Percentiles rank a stretch among this genome's conserved stretches.
These are phyloP conservation scores for Beauveria sp. DNA, from an alignment of 2,329 filamentous ascomycete genomes.

Conservation along the genomic window DNA sequence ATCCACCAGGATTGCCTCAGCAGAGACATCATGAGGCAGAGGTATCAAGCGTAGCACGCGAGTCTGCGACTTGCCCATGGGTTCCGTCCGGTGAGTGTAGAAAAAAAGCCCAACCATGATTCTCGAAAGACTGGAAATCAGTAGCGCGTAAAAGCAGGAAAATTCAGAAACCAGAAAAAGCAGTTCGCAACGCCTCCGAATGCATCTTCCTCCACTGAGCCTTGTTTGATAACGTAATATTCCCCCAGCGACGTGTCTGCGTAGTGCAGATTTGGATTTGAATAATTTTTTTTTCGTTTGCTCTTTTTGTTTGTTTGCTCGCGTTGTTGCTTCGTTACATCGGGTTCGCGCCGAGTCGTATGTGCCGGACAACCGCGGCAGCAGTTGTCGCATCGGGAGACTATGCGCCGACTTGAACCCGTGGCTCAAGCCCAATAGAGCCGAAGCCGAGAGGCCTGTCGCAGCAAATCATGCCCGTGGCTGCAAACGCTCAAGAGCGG, in stretches of 20 bases:
- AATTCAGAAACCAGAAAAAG: slow-evolving; percentile 18
- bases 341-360: background rate
- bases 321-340: background rate
- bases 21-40: background rate
- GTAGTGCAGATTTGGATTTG: background rate
- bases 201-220: slow-evolving; percentile 26
- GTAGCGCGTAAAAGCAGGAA: slow-evolving; percentile 20
- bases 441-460: slow-evolving; percentile 14
- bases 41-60: slow-evolving; percentile 6
- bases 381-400: background rate
- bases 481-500: slow-evolving; percentile 27
- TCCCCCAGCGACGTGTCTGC: slow-evolving; percentile 1
- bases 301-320: background rate
- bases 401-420: slow-evolving; percentile 8
- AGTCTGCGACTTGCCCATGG: slow-evolving; percentile 13
- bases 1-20: slow-evolving; percentile 9
- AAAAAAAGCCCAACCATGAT: slow-evolving; percentile 14
- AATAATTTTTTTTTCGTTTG: background rate
- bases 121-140: slow-evolving; percentile 14
- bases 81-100: slow-evolving; percentile 8
- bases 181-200: slow-evolving; percentile 28
- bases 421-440: slow-evolving; percentile 17
- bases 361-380: background rate
- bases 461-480: slow-evolving; percentile 24
- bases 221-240: slow-evolving; percentile 13